These are phyloP conservation scores for Curvularia eragrostidis DNA, from an alignment of 2,329 filamentous ascomycete species.

Conservation along the genomic window DNA sequence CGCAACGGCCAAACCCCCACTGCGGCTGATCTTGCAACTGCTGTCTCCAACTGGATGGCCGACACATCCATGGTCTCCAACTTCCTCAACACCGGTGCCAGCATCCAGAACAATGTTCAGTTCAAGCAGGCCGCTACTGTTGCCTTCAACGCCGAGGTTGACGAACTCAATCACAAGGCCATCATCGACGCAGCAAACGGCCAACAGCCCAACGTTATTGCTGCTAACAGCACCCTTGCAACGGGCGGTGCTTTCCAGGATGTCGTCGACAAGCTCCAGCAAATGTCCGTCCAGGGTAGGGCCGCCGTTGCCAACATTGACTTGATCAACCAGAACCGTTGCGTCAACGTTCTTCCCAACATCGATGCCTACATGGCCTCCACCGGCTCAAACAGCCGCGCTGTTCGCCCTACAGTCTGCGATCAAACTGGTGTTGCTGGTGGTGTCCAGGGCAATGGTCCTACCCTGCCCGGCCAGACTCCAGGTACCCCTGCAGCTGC, in stretches of 20 bases:
- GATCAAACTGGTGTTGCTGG: conserved; percentile 45
- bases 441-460: conserved; percentile 40
- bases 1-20: conserved; percentile 37
- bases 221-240: conserved; percentile 48
- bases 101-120: conserved; percentile 43
- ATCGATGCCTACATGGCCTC: conserved; percentile 48
- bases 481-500: conserved; percentile 43
- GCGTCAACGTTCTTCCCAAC: conserved; percentile 47
- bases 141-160: conserved; percentile 49
- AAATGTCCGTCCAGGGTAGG: conserved; percentile 45
- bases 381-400: conserved; percentile 39
- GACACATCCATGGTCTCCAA: conserved; percentile 50
- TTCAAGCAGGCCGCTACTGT: conserved; percentile 49
- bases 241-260: conserved; percentile 49
- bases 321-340: conserved; percentile 49
- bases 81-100: conserved; percentile 45
- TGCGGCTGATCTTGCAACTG: conserved; percentile 40
- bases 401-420: conserved; percentile 42
- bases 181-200: conserved; percentile 43
- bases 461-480: conserved; percentile 38
- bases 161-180: conserved; percentile 50
- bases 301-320: conserved; percentile 44
- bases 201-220: conserved; percentile 37
- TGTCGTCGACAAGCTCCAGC: conserved; percentile 49
- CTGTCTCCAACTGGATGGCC: conserved; percentile 48